phyloP scores from a whole-genome alignment of 139 green algal species.

The Bryopsis sp. region DNA sequence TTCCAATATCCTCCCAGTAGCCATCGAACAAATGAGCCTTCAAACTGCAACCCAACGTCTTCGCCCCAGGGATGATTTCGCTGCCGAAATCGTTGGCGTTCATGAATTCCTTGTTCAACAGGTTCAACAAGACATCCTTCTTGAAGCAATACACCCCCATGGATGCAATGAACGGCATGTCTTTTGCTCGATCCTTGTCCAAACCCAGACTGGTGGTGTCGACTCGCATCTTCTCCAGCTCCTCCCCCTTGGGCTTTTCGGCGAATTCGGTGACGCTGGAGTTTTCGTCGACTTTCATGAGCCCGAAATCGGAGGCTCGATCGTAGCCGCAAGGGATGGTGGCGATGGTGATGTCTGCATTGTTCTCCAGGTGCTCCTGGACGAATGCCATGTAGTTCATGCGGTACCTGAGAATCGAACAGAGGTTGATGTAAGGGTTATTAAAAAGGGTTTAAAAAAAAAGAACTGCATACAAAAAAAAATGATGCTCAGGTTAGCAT shows the following conservation, averaged over 20 bases:
- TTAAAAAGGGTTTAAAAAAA: no score
- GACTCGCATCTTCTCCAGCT: conserved; percentile 86
- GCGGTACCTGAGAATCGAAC: conserved; percentile 71
- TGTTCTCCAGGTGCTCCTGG: conserved; percentile 73
- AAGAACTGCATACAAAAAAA: no score
- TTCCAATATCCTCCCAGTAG: conserved; percentile 99
- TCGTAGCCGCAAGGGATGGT: conserved; percentile 77
- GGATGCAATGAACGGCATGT: conserved; percentile 92
- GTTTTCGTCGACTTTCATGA: conserved; percentile 88
- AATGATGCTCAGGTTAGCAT: no score
- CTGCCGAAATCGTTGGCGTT: conserved; percentile 92
- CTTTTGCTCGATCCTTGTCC: conserved; percentile 47
- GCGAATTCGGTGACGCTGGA: conserved; percentile 73
- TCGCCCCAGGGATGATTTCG: conserved; percentile 91
- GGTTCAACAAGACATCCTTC: conserved; percentile 76
- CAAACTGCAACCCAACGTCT: conserved; percentile 43
- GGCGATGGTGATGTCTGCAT: conserved; percentile 93
- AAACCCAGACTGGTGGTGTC: conserved; percentile 79
- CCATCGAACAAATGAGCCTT: conserved; percentile 95
- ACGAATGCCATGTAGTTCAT: conserved; percentile 99
- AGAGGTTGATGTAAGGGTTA: not conserved
- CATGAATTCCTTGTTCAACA: conserved; percentile 45
- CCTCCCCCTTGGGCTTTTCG: conserved; percentile 94
- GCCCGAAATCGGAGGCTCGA: conserved; percentile 81
- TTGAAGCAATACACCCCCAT: conserved; percentile 99